Conservation (phyloP, 2,329 filamentous ascomycete genomes). For the Trichoderma gracile region DNA sequence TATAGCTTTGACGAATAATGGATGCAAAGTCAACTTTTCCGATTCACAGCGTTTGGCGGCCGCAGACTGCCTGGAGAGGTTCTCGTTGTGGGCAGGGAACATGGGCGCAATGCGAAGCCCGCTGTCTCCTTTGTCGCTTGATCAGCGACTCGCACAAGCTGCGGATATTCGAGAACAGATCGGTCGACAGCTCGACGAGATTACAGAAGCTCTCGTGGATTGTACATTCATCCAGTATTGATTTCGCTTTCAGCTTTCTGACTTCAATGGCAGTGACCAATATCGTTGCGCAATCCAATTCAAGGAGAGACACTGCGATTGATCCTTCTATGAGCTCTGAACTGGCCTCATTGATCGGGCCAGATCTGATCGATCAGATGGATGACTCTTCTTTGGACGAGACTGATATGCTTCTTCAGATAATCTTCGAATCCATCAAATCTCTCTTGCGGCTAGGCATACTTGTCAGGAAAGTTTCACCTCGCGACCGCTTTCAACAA, state of each 20-base stretch:
- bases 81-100: slow-evolving; percentile 26
- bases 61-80: slow-evolving; percentile 16
- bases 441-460: slow-evolving; percentile 24
- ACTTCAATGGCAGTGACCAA: neutral
- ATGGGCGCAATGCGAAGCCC: slow-evolving; percentile 12
- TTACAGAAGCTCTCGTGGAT: slow-evolving; percentile 1
- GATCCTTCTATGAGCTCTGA: neutral
- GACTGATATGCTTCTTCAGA: neutral
- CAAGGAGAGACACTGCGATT: neutral
- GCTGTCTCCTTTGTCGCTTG: slow-evolving; percentile 18
- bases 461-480: slow-evolving; percentile 19
- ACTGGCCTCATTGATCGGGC: neutral
- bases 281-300: neutral
- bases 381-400: neutral
- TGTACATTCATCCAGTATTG: neutral
- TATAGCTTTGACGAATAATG: slow-evolving; percentile 21
- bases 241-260: neutral
- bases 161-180: slow-evolving; percentile 14
- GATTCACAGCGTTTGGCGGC: neutral
- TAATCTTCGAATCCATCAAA: slow-evolving; percentile 23
- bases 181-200: slow-evolving; percentile 11
- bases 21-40: no score
- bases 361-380: neutral
- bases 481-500: slow-evolving; percentile 20
- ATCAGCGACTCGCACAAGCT: slow-evolving; percentile 20